Evolutionary conservation across 2,329 filamentous ascomycete species (phyloP).

Genomic region (Pestalotiopsis fici): DNA sequence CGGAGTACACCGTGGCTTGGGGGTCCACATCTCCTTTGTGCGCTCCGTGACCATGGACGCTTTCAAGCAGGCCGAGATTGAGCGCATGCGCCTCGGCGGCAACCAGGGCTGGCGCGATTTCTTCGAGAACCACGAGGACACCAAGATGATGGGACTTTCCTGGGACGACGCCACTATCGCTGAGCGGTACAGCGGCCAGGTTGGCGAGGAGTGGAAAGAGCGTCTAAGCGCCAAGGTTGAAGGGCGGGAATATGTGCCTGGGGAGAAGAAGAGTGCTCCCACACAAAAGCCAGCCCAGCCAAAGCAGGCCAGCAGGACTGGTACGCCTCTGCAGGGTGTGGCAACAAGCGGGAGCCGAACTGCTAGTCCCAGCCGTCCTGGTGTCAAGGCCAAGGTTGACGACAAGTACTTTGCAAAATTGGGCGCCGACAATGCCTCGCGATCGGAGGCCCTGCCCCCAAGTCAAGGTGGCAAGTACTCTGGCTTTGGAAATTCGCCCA

Average conservation of each 20-base stretch:
- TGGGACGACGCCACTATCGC: slow-evolving; percentile 90
- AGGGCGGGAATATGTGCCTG: slow-evolving; percentile 80
- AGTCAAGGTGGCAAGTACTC: slow-evolving; percentile 90
- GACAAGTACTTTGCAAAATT: slow-evolving; percentile 89
- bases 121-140: slow-evolving; percentile 74
- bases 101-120: slow-evolving; percentile 87
- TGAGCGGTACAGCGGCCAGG: slow-evolving; percentile 86
- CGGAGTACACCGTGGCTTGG: slow-evolving; percentile 89
- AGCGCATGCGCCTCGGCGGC: slow-evolving; percentile 89
- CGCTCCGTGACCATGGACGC: slow-evolving; percentile 98
- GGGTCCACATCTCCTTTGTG: slow-evolving; percentile 98
- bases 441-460: slow-evolving; percentile 75
- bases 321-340: slow-evolving; percentile 36
- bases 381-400: slow-evolving; percentile 64
- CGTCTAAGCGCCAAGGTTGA: slow-evolving; percentile 85
- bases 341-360: slow-evolving; percentile 38
- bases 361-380: slow-evolving; percentile 38
- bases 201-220: slow-evolving; percentile 95
- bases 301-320: slow-evolving; percentile 33
- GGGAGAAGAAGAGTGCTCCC: slow-evolving; percentile 55
- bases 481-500: slow-evolving; percentile 83
- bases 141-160: slow-evolving; percentile 64
- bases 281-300: slow-evolving; percentile 32
- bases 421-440: slow-evolving; percentile 77
- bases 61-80: slow-evolving; percentile 90